These are phyloP conservation scores for Talaromyces sp. DNA, from an alignment of 2,329 filamentous ascomycete genomes.

Conservation along the genomic window DNA sequence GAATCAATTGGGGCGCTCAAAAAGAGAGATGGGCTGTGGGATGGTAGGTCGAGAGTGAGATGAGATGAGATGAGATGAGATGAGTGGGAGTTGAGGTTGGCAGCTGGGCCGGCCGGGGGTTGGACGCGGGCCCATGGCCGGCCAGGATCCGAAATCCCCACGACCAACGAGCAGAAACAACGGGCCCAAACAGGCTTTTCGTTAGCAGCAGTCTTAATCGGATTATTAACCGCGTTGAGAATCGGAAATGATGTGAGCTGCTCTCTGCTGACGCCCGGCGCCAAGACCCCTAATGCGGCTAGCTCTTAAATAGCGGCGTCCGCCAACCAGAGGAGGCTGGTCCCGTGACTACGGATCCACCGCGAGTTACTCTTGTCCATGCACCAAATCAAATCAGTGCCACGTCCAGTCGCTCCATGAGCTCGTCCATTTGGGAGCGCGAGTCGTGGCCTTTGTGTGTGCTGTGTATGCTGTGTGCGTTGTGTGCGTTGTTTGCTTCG, in stretches of 20 bases:
- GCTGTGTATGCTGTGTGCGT: conserved; percentile 12
- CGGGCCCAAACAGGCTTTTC: neutral
- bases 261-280: neutral
- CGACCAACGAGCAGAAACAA: neutral
- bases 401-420: conserved; percentile 22
- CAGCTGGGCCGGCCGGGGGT: neutral
- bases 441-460: conserved; percentile 12
- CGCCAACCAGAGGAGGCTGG: neutral
- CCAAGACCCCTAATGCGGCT: neutral
- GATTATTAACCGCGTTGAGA: neutral
- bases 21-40: neutral
- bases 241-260: neutral
- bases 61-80: neutral
- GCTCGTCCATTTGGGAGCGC: conserved; percentile 19
- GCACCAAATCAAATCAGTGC: conserved; percentile 15
- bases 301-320: neutral
- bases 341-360: neutral
- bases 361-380: neutral
- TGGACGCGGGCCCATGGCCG: neutral
- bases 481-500: conserved; percentile 13
- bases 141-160: neutral
- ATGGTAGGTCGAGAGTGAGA: neutral
- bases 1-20: neutral
- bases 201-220: neutral
- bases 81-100: neutral